Base-by-base conservation (phyloP, 2,329 filamentous ascomycete genomes). In the Aspergillus pseudoviridinutans region DNA sequence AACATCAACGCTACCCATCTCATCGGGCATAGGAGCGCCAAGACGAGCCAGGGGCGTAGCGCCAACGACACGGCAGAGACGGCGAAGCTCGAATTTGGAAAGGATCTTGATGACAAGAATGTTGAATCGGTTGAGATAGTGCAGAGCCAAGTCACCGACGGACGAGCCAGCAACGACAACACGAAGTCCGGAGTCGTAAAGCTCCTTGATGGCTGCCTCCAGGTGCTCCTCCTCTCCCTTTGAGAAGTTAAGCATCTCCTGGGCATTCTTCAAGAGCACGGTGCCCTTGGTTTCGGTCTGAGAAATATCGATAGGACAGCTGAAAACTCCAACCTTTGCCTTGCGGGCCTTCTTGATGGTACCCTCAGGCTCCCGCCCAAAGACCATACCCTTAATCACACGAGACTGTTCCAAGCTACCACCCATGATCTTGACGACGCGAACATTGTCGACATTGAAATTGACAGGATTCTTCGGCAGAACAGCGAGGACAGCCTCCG, bases 221-320 rank as follows among this genome's bases (percentile, higher is more conserved):
- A 99, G 86, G 74, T 97, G 93, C 55, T 82, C 79, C 80, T 99
- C 94, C 80, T 99, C 94, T 61, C 94, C 95, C 81, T 92, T 96
- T 69, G 91, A 96, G 79, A 97, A 99, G 74, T 97, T 89, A 73
- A 97, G 84, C 91, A 99, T 97, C 79, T 99, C 94, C 81, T 97
- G 90, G 58, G 93, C 93, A 73, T 96, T 99, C 79, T 99, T 91
- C 68, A 99, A 79, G 53, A 99, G 84, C 49, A 99, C 94, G 10
- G 94, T 99, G 51, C 95, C 95, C 84, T 99, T 99, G 70, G 94
- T 99, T 81, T 99, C 94, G 44, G 95, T 99, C 80, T 97, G 92
- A 71, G 88, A 92, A 74, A 84, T 92, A 75, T 99, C 94, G 76
- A 99, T 92, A 42, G 94, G 89, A 79, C 94, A 99, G 66, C 92